Evolutionary conservation across 2,329 filamentous ascomycete species (phyloP), one percentile per base, ranked within the genome.

Genomic region (Dryadomyces sulphureus): DNA sequence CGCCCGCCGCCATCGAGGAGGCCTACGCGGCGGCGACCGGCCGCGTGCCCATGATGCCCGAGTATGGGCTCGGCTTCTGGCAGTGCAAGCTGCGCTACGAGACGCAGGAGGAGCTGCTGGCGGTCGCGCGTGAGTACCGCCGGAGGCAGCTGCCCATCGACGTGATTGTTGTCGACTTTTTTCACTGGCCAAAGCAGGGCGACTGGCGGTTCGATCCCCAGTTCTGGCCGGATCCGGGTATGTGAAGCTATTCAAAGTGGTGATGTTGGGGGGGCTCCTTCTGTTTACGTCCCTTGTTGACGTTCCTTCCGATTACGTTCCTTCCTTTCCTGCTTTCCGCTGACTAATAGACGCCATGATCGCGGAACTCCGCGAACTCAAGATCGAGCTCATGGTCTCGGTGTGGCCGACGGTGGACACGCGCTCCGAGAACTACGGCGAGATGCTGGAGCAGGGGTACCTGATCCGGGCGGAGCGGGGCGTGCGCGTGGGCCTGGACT

Each of bases 61-160:
- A 81, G 52, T 81, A 79, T 53, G 77, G 77, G 0, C 64, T 82
- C 0, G 78, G 78, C 0, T 82, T 81, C 55, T 81, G 77, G 77
- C 78, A 82, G 55, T 80, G 75, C 58, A 81, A 79, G 58, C 61
- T 81, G 11, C 66, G 77, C 1, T 82, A 82, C 52, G 73, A 76
- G 57, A 81, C 72, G 0, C 79, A 82, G 53, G 75, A 80, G 17
- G 76, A 83, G 55, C 55, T 81, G 0, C 63, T 82, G 0, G 58
- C 63, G 6, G 69, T 82, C 1, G 78, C 77, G 1, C 59, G 77
- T 5, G 76, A 81, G 54, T 76, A 81, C 50, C 69, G 67, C 44
- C 59, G 61, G 27, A 62, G 75, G 1, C 55, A 71, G 0, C 56
- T 82, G 16, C 77, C 77, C 0, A 63, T 82, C 17, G 75, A 81